These are phyloP conservation scores for Lagenaria siceraria DNA, from an alignment of 306 rosid species.

Conservation along the genomic window DNA sequence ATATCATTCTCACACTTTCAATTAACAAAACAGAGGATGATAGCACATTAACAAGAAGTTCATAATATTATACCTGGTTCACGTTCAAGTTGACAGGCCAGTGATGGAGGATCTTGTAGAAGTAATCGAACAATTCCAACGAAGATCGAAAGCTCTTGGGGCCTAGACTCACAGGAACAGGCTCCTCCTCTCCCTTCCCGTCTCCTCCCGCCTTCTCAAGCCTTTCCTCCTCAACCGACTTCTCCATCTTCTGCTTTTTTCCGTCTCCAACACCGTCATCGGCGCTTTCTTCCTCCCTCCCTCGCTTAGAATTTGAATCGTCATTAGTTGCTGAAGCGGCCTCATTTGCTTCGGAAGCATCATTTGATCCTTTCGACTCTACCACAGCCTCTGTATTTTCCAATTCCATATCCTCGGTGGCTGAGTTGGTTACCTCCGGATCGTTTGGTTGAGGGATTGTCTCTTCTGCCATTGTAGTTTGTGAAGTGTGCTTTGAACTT, in stretches of 20 bases:
- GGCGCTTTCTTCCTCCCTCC: slow-evolving; percentile 6
- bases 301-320: slow-evolving; percentile 5
- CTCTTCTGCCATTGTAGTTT: slow-evolving; percentile 11
- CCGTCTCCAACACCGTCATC: neutral
- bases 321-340: neutral
- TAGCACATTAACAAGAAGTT: neutral
- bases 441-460: neutral
- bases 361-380: neutral
- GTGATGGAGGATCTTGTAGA: slow-evolving; percentile 28
- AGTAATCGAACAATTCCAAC: slow-evolving; percentile 15
- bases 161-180: slow-evolving; percentile 11
- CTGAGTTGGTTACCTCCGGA: neutral
- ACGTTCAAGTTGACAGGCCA: slow-evolving; percentile 56
- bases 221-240: slow-evolving; percentile 27
- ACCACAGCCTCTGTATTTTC: neutral
- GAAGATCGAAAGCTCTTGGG: slow-evolving; percentile 10
- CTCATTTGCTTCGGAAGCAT: neutral
- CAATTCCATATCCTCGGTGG: slow-evolving; percentile 10
- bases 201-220: slow-evolving; percentile 18
- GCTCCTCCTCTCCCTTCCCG: slow-evolving; percentile 15
- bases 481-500: neutral
- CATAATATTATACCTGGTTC: slow-evolving; percentile 41
- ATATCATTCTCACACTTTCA: neutral
- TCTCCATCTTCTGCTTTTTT: slow-evolving; percentile 31
- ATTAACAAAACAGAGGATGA: neutral